Conservation (phyloP, 2,329 filamentous ascomycete species). For the Colletotrichum theobromicola region DNA sequence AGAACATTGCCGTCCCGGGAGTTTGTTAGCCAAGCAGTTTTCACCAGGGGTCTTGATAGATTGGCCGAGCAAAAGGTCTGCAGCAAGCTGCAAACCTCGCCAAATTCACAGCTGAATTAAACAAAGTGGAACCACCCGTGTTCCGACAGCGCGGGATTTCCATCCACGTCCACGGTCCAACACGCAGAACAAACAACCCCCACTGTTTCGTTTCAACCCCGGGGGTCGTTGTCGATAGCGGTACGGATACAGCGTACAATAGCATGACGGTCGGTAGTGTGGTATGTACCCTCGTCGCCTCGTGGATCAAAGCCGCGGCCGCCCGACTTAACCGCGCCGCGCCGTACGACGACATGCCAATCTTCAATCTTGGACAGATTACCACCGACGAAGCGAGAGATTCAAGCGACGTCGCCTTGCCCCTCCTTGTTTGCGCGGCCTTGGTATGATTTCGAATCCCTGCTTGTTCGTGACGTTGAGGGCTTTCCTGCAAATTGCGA, state of each 20-base stretch:
- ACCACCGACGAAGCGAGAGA: not conserved
- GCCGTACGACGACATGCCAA: not conserved
- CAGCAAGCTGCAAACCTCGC: not conserved
- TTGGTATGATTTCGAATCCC: not conserved
- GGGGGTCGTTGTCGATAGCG: not conserved
- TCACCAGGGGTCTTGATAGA: not conserved
- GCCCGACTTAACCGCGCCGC: not conserved
- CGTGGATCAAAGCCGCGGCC: not conserved
- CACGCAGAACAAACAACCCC: not conserved
- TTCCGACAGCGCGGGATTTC: not conserved
- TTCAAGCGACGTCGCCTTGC: not conserved
- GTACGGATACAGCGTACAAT: no score
- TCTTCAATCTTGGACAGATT: not conserved
- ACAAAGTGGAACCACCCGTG: not conserved
- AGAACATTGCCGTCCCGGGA: not conserved
- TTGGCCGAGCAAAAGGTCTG: not conserved
- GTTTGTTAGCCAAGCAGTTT: not conserved
- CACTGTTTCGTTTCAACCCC: not conserved
- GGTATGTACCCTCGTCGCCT: not conserved
- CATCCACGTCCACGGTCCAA: no score
- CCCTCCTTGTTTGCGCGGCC: not conserved
- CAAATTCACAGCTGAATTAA: not conserved
- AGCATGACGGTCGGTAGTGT: not conserved
- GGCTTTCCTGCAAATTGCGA: not conserved
- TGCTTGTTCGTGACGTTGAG: not conserved